Evolutionary conservation across 345 rosid genomes (phyloP), one percentile per base, ranked within the genome.

Genomic region (Mercurialis annua): DNA sequence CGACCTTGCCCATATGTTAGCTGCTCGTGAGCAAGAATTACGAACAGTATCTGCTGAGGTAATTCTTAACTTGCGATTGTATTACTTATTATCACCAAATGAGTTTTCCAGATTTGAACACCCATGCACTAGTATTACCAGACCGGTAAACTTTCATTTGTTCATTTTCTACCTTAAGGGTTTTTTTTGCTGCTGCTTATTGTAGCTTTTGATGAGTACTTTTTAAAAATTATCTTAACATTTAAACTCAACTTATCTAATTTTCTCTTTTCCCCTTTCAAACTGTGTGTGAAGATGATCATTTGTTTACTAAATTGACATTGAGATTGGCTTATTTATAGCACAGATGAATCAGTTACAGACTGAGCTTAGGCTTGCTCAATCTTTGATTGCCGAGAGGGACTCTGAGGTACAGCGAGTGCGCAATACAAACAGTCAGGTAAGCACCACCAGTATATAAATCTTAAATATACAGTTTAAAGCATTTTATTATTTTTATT

Each of bases 41-140:
- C 80, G 98, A 78, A 92, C 94, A 52, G 83, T 89, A 79, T 83
- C 94, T 65, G 98, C 98, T 52, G 98, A 92, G 90, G 96, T 87
- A 82, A 76, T 54, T 3, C n/a, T 56, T 54, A 21, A 44, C 29
- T 8, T 10, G 7, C 46, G 56, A 15, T 38, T 27, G 17, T 36
- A 24, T 65, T 65, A 48, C 51, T 52, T 20, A 24, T 53, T 23
- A 51, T 48, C 36, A 34, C 31, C n/a, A 17, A 51, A 38, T 40
- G 20, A 3, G 6, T 36, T 10, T 59, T 20, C 16, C n/a, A n/a
- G 2, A 29, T 42, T 15, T 30, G 40, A 2, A 55, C 58, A 53
- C n/a, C 3, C 51, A 46, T 3, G 2, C 34, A 53, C 15, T 11
- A 3, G 17, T 55, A 5, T 5, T 4, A 16, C 59, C n/a, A 26